A percentile compares a stretch with the other conserved stretches of the same genome.
Evolutionary conservation across 2,329 filamentous ascomycete genomes (phyloP).

Genomic region (Myrmaecium sp.): DNA sequence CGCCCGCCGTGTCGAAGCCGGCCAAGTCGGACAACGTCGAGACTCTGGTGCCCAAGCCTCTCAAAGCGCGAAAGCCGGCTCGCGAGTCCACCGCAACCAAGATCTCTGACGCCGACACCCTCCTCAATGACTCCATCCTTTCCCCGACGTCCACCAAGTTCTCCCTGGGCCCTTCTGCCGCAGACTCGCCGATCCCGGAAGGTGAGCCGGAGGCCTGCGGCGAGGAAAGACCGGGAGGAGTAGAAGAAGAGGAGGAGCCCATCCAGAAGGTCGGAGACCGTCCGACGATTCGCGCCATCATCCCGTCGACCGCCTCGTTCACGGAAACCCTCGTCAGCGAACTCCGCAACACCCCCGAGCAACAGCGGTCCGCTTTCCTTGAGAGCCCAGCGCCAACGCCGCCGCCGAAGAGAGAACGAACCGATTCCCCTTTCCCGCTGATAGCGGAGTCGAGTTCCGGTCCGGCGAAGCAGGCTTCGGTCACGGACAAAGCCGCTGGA

Average conservation of each 20-base stretch:
- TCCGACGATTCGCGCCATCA: not conserved
- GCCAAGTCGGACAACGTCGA: constrained; percentile 12
- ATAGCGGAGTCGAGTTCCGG: constrained; percentile 7
- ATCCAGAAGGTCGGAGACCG: constrained; percentile 7
- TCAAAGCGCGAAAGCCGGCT: constrained; percentile 16
- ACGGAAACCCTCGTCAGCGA: not conserved
- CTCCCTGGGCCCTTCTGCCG: constrained; percentile 22
- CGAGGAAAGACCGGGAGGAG: constrained; percentile 13
- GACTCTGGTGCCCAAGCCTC: constrained; percentile 16
- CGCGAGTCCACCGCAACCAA: constrained; percentile 21
- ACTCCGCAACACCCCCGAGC: not conserved
- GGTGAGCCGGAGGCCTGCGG: constrained; percentile 5
- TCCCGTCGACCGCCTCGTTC: not conserved
- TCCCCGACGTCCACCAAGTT: constrained; percentile 20
- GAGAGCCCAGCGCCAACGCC: not conserved
- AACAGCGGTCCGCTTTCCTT: no score
- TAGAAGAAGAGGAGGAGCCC: constrained; percentile 16
- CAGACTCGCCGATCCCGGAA: constrained; percentile 17
- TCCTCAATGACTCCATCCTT: constrained; percentile 14
- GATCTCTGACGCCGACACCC: constrained; percentile 21
- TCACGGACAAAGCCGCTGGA: constrained; percentile 14
- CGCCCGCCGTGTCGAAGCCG: constrained; percentile 22
- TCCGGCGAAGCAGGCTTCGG: constrained; percentile 16
- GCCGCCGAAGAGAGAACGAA: constrained; percentile 1
- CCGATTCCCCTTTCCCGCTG: constrained; percentile 1